Base-by-base conservation (phyloP, 805 yeast genomes). In the Yarrowia sp. region DNA sequence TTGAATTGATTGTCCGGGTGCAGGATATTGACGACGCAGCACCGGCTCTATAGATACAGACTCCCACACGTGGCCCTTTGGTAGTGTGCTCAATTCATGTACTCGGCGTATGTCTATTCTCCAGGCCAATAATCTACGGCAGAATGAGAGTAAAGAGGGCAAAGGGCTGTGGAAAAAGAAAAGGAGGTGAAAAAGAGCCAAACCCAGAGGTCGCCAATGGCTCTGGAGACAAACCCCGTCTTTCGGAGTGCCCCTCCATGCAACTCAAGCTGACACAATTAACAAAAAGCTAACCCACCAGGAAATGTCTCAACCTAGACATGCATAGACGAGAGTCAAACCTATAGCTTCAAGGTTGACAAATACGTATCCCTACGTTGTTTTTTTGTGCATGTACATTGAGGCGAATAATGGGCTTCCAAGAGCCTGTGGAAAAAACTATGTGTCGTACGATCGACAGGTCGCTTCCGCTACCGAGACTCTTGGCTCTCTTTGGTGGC, bases 261-360 rank as follows among this genome's bases (percentile, higher is more conserved):
- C 56, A 50, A 19, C 11, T 45, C 16, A 35, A 14, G 19, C 36
- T 14, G n/a, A 5, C 35, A 35, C 41, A 16, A n/a, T 4, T 3
- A 5, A 52, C 10, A 36, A n/a, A 36, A 52, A 36, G 14, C 16
- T 11, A 36, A 38, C 15, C 5, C 15, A 12, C 9, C 32, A 5
- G 56, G 42, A 53, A 53, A 53, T 53, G 59, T 53, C 59, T 53
- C 59, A 53, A 53, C 45, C 59, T 53, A 53, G 43, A 36, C 45
- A 19, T 22, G 45, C 59, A 53, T 53, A 53, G 59, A 40, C 59
- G 45, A 53, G 45, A 40, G 59, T 40, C 45, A 53, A 53, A 19
- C 45, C 45, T 53, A 53, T 53, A 16, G 43, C 15, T 15, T 26
- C 38, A 52, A 52, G 58, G 58, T 36, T 36, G 58, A 26, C 32